phyloP scores from a whole-genome alignment of 345 rosid genomes.

The Clausena lansium region DNA sequence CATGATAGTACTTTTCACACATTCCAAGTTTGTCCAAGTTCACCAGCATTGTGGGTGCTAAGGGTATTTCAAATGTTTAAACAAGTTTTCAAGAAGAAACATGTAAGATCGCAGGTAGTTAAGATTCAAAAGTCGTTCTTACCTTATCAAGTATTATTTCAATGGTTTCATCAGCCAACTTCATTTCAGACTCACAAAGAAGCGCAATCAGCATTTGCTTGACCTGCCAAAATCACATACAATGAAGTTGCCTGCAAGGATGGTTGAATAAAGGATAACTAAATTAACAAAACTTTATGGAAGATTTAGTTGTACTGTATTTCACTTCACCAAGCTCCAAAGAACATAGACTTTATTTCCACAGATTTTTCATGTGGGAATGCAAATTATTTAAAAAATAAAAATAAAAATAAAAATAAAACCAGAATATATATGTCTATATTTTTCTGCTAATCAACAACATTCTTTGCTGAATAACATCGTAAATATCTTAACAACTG shows the following conservation, averaged over 20 bases:
- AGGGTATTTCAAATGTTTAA: not conserved
- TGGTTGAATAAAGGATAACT: constrained; percentile 12
- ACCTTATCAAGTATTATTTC: constrained; percentile 96
- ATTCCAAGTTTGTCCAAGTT: not conserved
- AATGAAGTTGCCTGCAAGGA: constrained; percentile 27
- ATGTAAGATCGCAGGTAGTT: not conserved
- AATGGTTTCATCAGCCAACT: constrained; percentile 92
- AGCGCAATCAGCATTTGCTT: constrained; percentile 98
- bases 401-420: not conserved
- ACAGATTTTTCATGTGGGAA: not conserved
- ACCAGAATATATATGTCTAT: not conserved
- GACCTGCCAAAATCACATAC: constrained; percentile 60
- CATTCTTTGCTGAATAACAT: not conserved
- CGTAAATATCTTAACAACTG: not conserved
- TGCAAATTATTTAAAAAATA: not conserved
- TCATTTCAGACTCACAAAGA: constrained; percentile 94
- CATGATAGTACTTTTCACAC: not conserved
- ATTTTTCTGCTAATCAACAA: not conserved
- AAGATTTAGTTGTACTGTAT: not conserved
- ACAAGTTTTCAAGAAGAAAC: not conserved
- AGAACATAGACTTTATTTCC: not conserved
- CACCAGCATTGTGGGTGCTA: not conserved
- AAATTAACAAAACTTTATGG: constrained; percentile 1
- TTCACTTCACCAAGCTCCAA: not conserved
- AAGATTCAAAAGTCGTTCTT: constrained; percentile 8